Percentiles rank a stretch among this genome's conserved stretches.
Conservation (phyloP, 2,329 filamentous ascomycete species). For the Penicillium hordei region DNA sequence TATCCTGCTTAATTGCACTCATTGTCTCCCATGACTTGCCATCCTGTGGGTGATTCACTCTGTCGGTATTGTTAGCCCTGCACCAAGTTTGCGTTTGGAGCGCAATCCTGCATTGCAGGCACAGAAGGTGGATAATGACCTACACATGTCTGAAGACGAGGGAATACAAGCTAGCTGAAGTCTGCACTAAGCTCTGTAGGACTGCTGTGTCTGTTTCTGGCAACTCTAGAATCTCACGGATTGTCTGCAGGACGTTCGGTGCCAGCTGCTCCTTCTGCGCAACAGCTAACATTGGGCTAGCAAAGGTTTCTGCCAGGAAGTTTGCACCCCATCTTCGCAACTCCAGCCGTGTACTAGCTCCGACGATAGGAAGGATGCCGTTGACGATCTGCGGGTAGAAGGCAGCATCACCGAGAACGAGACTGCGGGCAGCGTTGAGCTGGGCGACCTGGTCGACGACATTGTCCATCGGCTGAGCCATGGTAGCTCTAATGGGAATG, state of each 20-base stretch:
- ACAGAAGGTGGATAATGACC: conserved; percentile 25
- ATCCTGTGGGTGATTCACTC: conserved; percentile 84
- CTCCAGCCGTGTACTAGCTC: conserved; percentile 70
- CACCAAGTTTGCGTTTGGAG: neutral
- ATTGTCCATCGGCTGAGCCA: conserved; percentile 57
- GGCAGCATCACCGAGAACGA: conserved; percentile 80
- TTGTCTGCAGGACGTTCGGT: conserved; percentile 72
- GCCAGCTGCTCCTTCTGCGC: conserved; percentile 79
- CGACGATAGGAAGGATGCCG: conserved; percentile 88
- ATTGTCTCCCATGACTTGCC: conserved; percentile 82
- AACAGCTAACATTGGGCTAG: conserved; percentile 76
- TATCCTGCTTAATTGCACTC: conserved; percentile 81
- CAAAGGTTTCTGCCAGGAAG: conserved; percentile 93
- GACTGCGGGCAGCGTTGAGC: conserved; percentile 84
- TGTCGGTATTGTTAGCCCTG: conserved; percentile 47
- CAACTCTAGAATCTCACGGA: conserved; percentile 69
- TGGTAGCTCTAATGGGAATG: conserved; percentile 36
- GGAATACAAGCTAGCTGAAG: conserved; percentile 88
- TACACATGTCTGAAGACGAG: conserved; percentile 92
- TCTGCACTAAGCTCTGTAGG: conserved; percentile 81
- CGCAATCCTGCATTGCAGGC: neutral
- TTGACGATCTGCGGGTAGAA: conserved; percentile 92
- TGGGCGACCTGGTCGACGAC: conserved; percentile 78
- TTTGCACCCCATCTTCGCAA: conserved; percentile 94
- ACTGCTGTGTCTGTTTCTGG: conserved; percentile 76